Evolutionary conservation across 2,329 filamentous ascomycete species (phyloP).

Genomic region (Chaetomiaceae sp.): DNA sequence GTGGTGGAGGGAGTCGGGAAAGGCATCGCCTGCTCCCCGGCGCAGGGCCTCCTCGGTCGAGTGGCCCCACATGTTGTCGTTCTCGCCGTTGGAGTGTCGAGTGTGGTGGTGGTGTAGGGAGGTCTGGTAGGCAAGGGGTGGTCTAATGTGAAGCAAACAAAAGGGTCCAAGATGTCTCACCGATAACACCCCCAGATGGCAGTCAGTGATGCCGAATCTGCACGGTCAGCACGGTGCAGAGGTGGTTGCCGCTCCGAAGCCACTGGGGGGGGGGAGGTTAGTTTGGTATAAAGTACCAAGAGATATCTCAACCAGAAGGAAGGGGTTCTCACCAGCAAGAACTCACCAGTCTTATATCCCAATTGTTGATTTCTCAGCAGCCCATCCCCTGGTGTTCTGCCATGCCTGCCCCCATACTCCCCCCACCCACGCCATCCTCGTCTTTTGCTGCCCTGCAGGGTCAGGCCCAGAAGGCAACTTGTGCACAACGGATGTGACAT

Average conservation of each 20-base stretch:
- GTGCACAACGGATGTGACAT: too few species aligned
- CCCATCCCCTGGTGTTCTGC: neutral
- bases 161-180: neutral
- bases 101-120: neutral
- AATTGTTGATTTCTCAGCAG: slow-evolving; percentile 12
- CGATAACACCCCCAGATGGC: slow-evolving; percentile 1
- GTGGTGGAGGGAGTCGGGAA: slow-evolving; percentile 22
- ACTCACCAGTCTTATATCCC: neutral
- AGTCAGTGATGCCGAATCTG: neutral
- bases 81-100: neutral
- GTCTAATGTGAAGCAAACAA: neutral
- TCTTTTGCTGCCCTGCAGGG: neutral
- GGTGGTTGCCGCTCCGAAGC: neutral
- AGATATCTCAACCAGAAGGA: too few species aligned
- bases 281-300: too few species aligned
- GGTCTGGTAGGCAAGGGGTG: neutral
- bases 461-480: too few species aligned
- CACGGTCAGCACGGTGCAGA: neutral
- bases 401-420: too few species aligned
- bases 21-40: slow-evolving; percentile 15
- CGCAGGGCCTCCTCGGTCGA: slow-evolving; percentile 22
- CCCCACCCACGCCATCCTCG: too few species aligned
- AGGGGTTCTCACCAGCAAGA: too few species aligned
- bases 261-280: neutral
- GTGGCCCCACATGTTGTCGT: slow-evolving; percentile 21